Percentiles rank a stretch among this genome's conserved stretches.
Conservation (phyloP, 768 basidiomycete species). For the Trametes cinnabarina region DNA sequence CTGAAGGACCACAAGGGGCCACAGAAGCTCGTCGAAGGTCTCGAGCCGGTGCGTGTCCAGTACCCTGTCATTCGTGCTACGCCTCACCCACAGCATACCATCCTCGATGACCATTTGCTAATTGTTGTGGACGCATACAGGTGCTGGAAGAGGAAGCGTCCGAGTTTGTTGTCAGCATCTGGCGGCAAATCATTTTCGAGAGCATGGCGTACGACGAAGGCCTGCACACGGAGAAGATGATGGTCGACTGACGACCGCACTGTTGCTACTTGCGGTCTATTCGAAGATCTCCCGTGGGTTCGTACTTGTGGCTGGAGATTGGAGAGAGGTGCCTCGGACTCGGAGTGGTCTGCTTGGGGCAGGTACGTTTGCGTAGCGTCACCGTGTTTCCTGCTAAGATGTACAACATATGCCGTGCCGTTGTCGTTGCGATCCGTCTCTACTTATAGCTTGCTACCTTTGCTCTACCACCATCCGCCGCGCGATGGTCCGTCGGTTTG, state of each 20-base stretch:
- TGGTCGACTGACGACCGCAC: slow-evolving; percentile 57
- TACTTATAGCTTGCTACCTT: slow-evolving; percentile 10
- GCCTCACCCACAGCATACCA: not conserved
- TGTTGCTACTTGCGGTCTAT: not conserved
- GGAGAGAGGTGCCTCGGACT: not conserved
- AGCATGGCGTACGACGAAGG: slow-evolving; percentile 92
- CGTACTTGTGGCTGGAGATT: not conserved
- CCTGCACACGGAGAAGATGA: slow-evolving; percentile 79
- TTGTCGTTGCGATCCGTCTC: slow-evolving; percentile 10
- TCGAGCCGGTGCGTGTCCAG: slow-evolving; percentile 79
- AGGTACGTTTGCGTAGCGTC: slow-evolving; percentile 33
- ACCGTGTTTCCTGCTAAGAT: slow-evolving; percentile 24
- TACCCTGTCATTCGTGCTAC: not conserved
- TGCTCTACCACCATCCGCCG: not conserved
- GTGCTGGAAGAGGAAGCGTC: slow-evolving; percentile 90
- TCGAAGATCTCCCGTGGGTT: not conserved
- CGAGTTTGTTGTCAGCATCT: slow-evolving; percentile 73
- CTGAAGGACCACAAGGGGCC: slow-evolving; percentile 88
- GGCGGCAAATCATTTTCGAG: slow-evolving; percentile 94
- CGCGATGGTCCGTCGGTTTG: too few species aligned
- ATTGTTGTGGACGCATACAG: slow-evolving; percentile 38
- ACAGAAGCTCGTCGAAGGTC: slow-evolving; percentile 80
- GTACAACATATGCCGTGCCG: slow-evolving; percentile 23
- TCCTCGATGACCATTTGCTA: not conserved
- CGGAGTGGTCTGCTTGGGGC: slow-evolving; percentile 18